These are phyloP conservation scores for Pyrenochaeta sp. DNA, from an alignment of 2,329 filamentous ascomycete species.

Conservation along the genomic window DNA sequence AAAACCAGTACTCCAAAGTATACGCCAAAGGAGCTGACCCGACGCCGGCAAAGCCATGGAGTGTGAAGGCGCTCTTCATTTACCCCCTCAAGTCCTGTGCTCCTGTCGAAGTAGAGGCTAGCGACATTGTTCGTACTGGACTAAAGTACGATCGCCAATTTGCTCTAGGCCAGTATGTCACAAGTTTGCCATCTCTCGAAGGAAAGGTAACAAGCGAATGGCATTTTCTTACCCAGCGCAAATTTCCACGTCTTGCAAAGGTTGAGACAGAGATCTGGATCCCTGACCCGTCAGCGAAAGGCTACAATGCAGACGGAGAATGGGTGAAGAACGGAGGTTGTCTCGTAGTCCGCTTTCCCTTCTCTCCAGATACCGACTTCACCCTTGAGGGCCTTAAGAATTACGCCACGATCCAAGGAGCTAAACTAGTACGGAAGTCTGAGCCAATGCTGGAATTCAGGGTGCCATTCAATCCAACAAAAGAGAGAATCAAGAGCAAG, in stretches of 20 bases:
- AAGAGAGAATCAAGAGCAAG: slow-evolving; percentile 64
- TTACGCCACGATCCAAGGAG: slow-evolving; percentile 43
- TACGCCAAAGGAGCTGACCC: slow-evolving; percentile 50
- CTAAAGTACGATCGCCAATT: slow-evolving; percentile 83
- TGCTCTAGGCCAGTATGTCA: slow-evolving; percentile 74
- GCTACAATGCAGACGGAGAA: slow-evolving; percentile 59
- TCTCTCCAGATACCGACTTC: slow-evolving; percentile 48
- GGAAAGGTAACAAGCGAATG: slow-evolving; percentile 60
- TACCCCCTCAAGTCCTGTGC: slow-evolving; percentile 86
- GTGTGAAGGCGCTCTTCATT: slow-evolving; percentile 75
- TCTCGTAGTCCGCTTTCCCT: slow-evolving; percentile 72
- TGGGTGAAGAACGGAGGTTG: slow-evolving; percentile 66
- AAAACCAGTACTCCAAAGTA: slow-evolving; percentile 64
- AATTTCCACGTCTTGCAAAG: slow-evolving; percentile 75
- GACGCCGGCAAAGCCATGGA: slow-evolving; percentile 42
- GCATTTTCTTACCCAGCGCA: slow-evolving; percentile 75
- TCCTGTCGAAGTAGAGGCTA: slow-evolving; percentile 75
- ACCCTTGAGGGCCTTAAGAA: slow-evolving; percentile 42
- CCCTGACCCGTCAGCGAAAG: slow-evolving; percentile 67
- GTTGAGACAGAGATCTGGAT: slow-evolving; percentile 74
- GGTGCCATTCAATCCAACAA: slow-evolving; percentile 70
- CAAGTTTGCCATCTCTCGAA: slow-evolving; percentile 53
- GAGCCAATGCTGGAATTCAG: slow-evolving; percentile 70
- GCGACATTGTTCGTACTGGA: slow-evolving; percentile 72
- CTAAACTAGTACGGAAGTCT: slow-evolving; percentile 50